Evolutionary conservation across 139 green algal species (phyloP), one percentile per base, ranked within the genome.

Genomic region (Volvox reticuliferus): DNA sequence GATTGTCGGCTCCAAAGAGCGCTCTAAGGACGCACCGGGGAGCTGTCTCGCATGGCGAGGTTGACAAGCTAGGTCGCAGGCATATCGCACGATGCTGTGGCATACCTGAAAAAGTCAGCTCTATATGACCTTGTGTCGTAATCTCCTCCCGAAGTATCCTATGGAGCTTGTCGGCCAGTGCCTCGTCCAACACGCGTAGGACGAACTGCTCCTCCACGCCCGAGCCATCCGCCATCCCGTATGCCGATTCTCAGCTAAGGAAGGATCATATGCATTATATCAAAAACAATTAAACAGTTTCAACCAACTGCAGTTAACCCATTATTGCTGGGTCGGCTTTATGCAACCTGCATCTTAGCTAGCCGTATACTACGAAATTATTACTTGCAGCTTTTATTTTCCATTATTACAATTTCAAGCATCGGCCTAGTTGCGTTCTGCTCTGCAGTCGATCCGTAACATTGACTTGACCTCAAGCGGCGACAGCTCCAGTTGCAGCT

Each of bases 181-280:
- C 92, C 16, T 88, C 82, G 82, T 97, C 93, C 35, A 92, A 82
- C 12, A 98, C 94, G 0, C 96, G 93, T 37, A 98, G 90, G 9
- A 98, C 78, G 67, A 94, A 98, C 21, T 96, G 95, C 91, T 98
- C 96, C 85, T 98, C 96, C 24, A 28, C 44, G 3, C 82, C 82
- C 33, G 65, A 62, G 21, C 65, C 69, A 13, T 89, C 85, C 17
- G 85, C 85, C 85, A 89, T 89, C 2, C 33, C 71, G 65, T 28
- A 73, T 2, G 65, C 21, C 24, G 16, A 28, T 28, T 24, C 65
- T 28, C 21, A 73, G 12, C 65, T 73, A 2, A 16, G 65, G 21
- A 30, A 73, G 44, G 9, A 55, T 55, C 24, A 73, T 73, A 30
- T 73, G 24, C 62, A 19, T 69, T 69, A 69, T 69, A 69, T 24